phyloP scores from a whole-genome alignment of 2,329 filamentous ascomycete species.

The Macrophomina tecta region DNA sequence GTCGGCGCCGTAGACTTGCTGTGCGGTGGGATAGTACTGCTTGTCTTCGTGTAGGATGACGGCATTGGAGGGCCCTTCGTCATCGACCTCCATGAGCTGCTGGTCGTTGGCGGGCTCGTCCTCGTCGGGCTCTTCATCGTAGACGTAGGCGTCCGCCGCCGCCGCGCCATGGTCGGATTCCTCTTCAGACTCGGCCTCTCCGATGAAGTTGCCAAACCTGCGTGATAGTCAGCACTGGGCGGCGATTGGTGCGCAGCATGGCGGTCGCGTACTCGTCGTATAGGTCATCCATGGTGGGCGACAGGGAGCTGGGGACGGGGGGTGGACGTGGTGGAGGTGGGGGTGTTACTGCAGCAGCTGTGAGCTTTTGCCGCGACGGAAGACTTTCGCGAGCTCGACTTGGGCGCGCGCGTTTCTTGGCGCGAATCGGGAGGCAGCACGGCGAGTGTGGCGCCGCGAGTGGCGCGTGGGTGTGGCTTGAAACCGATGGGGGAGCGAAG shows the following conservation, averaged over 20 bases:
- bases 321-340: slow-evolving; percentile 11
- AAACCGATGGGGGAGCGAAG: slow-evolving; percentile 7
- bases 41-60: slow-evolving; percentile 99
- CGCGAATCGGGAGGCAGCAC: background rate
- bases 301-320: slow-evolving; percentile 3
- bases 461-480: background rate
- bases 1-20: slow-evolving; percentile 91
- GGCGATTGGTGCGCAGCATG: background rate
- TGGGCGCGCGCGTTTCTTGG: slow-evolving; percentile 16
- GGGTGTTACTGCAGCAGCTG: background rate
- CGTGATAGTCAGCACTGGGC: slow-evolving; percentile 29
- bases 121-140: slow-evolving; percentile 70
- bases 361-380: slow-evolving; percentile 18
- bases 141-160: slow-evolving; percentile 79
- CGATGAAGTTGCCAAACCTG: slow-evolving; percentile 98
- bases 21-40: slow-evolving; percentile 98
- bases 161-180: slow-evolving; percentile 80
- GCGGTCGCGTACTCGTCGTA: slow-evolving; percentile 79
- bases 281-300: slow-evolving; percentile 80
- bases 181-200: slow-evolving; percentile 88
- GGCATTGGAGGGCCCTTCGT: slow-evolving; percentile 90
- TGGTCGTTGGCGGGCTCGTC: slow-evolving; percentile 65
- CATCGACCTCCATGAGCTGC: slow-evolving; percentile 93
- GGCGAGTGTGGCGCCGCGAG: background rate
- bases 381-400: slow-evolving; percentile 26